Conservation (phyloP, 202 grass and related monocot genomes). For the Zizania palustris region DNA sequence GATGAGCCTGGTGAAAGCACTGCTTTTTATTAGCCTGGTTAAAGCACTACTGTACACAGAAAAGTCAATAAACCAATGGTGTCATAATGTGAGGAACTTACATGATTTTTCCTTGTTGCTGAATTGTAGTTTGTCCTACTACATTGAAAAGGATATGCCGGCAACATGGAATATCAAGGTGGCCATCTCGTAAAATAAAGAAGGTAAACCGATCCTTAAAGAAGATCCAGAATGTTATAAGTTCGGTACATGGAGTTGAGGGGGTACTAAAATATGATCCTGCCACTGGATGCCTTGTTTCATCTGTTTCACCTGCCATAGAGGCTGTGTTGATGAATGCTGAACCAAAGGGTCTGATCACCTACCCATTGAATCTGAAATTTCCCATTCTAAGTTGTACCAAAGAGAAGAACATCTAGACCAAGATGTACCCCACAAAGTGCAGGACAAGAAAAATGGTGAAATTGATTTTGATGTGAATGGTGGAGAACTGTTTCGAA, state of each 20-base stretch:
- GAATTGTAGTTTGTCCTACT: constrained; percentile 63
- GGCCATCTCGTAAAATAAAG: constrained; percentile 79
- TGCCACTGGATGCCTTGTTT: constrained; percentile 51
- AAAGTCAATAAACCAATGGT: constrained; percentile 5
- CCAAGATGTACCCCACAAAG: neutral
- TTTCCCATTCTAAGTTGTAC: neutral
- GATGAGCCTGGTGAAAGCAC: neutral
- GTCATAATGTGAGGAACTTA: neutral
- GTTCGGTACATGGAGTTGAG: constrained; percentile 58
- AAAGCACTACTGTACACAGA: neutral
- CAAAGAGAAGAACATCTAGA: constrained; percentile 18
- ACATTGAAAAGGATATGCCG: constrained; percentile 75
- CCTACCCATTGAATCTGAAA: constrained; percentile 25
- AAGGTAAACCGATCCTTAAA: constrained; percentile 71
- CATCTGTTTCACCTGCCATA: constrained; percentile 34
- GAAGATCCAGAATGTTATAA: constrained; percentile 69
- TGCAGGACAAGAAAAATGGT: constrained; percentile 13
- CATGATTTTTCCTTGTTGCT: constrained; percentile 12
- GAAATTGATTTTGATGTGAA: constrained; percentile 15
- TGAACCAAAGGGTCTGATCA: constrained; percentile 20
- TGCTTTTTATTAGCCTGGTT: neutral
- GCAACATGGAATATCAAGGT: constrained; percentile 64
- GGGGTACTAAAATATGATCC: constrained; percentile 62
- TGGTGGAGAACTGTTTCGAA: constrained; percentile 11
- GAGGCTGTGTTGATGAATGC: constrained; percentile 24